Evolutionary conservation across 1,284 basidiomycete species (phyloP), one percentile per base, ranked within the genome.

Genomic region (Stereum hirsutum): DNA sequence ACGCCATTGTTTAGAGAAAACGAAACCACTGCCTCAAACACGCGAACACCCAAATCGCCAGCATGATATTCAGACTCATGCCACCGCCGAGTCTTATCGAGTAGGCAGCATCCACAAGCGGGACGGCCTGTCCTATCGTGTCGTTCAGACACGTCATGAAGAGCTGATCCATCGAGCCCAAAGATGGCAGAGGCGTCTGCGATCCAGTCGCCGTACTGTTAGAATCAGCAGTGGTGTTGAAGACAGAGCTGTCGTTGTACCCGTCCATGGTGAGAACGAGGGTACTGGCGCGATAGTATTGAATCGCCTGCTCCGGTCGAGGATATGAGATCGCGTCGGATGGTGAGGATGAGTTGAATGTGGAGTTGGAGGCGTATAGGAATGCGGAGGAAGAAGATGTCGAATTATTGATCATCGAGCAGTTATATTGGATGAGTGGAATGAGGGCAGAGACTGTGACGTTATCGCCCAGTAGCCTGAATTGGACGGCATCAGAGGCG

Each of bases 101-200:
- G 28, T 8, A 30, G 33, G 33, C 39, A 48, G 50, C 57, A 61
- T 49, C 57, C 15, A 68, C 43, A 6, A 69, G 58, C 1, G 64
- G 66, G 10, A 59, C 62, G 0, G 60, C 58, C 8, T 39, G 40
- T 19, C 62, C 68, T 39, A 74, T 70, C 12, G 71, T 74, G 35
- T 60, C 50, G 46, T 74, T 69, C 38, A 74, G 46, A 45, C 70
- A 70, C 21, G 57, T 45, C 35, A 74, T 51, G 36, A 72, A 47
- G 2, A 55, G 57, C 28, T 44, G 54, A 46, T 74, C 65, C 30
- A 68, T 51, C 46, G 74, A 65, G 28, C 68, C 51, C 31, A 58
- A 61, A 11, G 54, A 55, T 4, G 65, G 69, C 8, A 74, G 55
- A 1, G 66, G 56, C 43, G 66, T 61, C n/a, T n/a, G n/a, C n/a